Base-by-base conservation (phyloP, 495 filamentous ascomycete genomes). In the Letharia columbiana region DNA sequence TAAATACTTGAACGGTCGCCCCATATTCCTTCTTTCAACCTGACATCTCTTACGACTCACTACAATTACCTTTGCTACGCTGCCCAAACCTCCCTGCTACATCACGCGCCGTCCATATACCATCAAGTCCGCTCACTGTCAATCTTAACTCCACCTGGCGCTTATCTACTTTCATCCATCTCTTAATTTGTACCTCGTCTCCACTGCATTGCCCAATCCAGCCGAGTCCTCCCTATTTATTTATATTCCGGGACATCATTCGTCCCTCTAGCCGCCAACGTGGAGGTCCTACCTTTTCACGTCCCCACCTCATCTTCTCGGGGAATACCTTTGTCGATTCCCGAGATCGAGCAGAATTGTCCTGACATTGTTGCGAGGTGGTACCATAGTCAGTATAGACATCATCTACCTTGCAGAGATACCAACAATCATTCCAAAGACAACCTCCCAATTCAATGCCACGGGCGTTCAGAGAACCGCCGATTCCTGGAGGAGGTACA, bases 401-500 rank as follows among this genome's bases (percentile, higher is more conserved):
- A 74, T 61, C 39, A 71, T 70, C 67, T 71, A 23, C 54, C 69
- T 54, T 72, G 69, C 75, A 72, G 71, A 74, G 76, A 72, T 72
- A 70, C 70, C 67, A 72, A 62, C 69, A 72, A 66, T 71, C 72
- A 68, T 74, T 74, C 75, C 74, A 77, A 77, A 73, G 75, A 70
- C 57, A 71, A 70, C 69, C 58, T 71, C 54, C 54, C 54, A 70
- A 69, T 76, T 77, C 75, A 76, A 84, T 84, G 81, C 75, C 70
- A 77, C 70, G 74, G 72, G 50, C 64, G 67, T 63, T 70, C 70
- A 69, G 69, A 66, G 66, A 73, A 70, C 42, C 68, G 68, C 47
- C 60, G 63, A 61, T 60, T 72, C 65, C 70, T 70, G 73, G 72
- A 77, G 64, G 70, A 75, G 76, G 70, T 73, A 71, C 77, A 77